These are phyloP conservation scores for Viola pubescens DNA, from an alignment of 441 rosid species.

Conservation along the genomic window DNA sequence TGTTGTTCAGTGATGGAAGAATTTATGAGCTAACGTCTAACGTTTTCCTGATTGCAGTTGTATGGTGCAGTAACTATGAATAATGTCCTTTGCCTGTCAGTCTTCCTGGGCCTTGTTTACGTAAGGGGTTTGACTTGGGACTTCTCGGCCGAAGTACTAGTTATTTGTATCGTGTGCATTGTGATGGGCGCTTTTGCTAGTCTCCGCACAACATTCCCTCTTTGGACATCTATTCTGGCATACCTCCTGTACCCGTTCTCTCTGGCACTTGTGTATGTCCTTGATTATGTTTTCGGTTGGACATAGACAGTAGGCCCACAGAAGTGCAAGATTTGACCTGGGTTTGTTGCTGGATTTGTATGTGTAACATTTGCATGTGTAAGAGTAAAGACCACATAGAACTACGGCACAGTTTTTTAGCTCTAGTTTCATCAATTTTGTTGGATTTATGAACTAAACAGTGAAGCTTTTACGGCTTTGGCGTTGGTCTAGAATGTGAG, in stretches of 20 bases:
- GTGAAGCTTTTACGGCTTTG: too few relatives aligned
- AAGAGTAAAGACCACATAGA: too few relatives aligned
- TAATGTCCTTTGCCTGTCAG: conserved; percentile 75
- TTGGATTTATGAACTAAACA: too few relatives aligned
- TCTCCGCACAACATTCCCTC: conserved; percentile 71
- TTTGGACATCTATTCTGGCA: conserved; percentile 71
- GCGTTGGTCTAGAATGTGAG: too few relatives aligned
- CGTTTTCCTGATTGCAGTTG: conserved; percentile 41
- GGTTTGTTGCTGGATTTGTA: too few relatives aligned
- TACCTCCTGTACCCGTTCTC: conserved; percentile 74
- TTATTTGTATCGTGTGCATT: conserved; percentile 66
- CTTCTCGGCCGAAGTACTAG: conserved; percentile 73
- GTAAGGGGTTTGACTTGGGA: conserved; percentile 78
- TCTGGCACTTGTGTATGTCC: conserved; percentile 69
- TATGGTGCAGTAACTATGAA: conserved; percentile 87
- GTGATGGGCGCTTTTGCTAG: conserved; percentile 75
- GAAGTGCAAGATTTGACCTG: too few relatives aligned
- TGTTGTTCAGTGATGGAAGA: not conserved
- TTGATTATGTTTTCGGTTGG: conserved; percentile 72
- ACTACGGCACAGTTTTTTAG: too few relatives aligned
- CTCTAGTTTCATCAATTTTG: too few relatives aligned
- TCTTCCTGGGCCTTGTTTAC: conserved; percentile 77
- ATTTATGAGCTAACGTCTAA: not conserved
- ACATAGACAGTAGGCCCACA: conserved; percentile 27
- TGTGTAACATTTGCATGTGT: too few relatives aligned